These are phyloP conservation scores for Cucumis cinereus DNA, from an alignment of 306 rosid genomes.

Conservation along the genomic window DNA sequence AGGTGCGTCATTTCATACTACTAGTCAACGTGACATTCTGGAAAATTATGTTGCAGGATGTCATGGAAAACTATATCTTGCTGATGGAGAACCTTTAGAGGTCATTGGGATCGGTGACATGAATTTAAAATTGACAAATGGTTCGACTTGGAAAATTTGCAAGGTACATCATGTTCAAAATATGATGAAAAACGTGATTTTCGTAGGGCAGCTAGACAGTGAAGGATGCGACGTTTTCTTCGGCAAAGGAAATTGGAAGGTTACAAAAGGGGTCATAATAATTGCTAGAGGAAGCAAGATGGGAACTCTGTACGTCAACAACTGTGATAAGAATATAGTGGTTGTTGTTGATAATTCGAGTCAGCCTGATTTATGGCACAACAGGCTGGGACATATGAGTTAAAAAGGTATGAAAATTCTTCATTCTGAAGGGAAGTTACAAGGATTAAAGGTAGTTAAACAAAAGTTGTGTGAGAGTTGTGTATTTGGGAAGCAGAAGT, in stretches of 20 bases:
- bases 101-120: background rate
- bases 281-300: background rate
- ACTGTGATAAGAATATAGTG: no score
- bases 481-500: no score
- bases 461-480: no score
- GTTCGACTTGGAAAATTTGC: background rate
- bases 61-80: background rate
- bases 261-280: background rate
- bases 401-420: background rate
- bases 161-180: background rate
- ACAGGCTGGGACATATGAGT: no score
- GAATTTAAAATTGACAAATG: no score
- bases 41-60: no score
- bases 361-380: background rate
- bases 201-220: background rate
- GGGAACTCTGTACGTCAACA: background rate
- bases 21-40: no score
- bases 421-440: background rate
- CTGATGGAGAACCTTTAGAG: no score
- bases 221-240: background rate
- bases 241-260: no score
- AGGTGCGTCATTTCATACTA: no score
- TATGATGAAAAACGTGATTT: background rate
- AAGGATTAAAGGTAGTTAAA: no score
- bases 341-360: background rate